Conservation (phyloP, 2,329 filamentous ascomycete genomes). For the Plenodomus lindquistii region DNA sequence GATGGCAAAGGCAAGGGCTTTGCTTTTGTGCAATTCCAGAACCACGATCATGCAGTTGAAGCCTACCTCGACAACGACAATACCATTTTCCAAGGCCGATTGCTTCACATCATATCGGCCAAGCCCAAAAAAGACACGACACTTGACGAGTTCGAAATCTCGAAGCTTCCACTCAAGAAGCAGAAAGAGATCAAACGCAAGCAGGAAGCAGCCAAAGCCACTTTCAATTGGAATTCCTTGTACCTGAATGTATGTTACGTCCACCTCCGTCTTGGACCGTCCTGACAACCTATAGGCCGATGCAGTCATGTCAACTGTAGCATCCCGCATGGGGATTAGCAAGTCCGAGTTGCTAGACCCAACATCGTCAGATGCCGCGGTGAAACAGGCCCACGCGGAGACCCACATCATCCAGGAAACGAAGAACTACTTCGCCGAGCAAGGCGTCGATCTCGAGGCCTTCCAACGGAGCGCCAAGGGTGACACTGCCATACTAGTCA, state of each 20-base stretch:
- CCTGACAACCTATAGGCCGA: slow-evolving; percentile 56
- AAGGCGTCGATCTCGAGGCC: slow-evolving; percentile 88
- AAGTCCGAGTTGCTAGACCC: slow-evolving; percentile 93
- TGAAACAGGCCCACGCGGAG: slow-evolving; percentile 96
- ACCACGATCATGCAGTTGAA: slow-evolving; percentile 72
- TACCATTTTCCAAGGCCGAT: slow-evolving; percentile 86
- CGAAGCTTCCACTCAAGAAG: slow-evolving; percentile 91
- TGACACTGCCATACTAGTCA: slow-evolving; percentile 85
- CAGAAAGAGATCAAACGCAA: slow-evolving; percentile 89
- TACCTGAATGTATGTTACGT: slow-evolving; percentile 77
- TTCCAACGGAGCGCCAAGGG: slow-evolving; percentile 86
- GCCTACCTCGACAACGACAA: slow-evolving; percentile 83
- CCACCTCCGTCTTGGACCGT: not conserved
- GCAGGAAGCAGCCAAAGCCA: slow-evolving; percentile 73
- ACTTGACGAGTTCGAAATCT: slow-evolving; percentile 85
- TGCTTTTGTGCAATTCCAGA: slow-evolving; percentile 78
- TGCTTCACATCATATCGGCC: slow-evolving; percentile 87
- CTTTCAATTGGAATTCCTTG: slow-evolving; percentile 99
- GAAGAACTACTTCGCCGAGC: slow-evolving; percentile 83
- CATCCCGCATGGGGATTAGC: slow-evolving; percentile 81
- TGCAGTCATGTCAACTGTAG: slow-evolving; percentile 88
- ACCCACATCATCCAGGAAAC: slow-evolving; percentile 96
- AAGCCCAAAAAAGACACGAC: slow-evolving; percentile 78
- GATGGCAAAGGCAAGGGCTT: slow-evolving; percentile 83
- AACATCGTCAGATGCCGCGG: slow-evolving; percentile 90